These are phyloP conservation scores for Yueomyces sinensis DNA, from an alignment of 805 yeast genomes.

Conservation along the genomic window DNA sequence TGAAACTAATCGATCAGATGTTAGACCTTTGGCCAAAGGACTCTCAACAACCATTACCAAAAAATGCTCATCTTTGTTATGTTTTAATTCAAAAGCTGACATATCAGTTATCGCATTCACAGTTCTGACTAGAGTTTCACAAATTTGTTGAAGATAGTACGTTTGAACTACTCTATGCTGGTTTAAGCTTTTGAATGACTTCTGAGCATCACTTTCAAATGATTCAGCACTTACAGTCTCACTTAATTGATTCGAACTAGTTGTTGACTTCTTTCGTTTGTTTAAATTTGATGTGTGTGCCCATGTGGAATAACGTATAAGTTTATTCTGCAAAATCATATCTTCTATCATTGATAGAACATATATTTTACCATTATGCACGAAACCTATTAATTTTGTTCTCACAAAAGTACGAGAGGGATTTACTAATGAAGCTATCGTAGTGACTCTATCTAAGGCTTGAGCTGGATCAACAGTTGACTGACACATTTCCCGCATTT, in stretches of 20 bases:
- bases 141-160: slow-evolving; percentile 78
- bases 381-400: slow-evolving; percentile 84
- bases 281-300: slow-evolving; percentile 23
- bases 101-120: slow-evolving; percentile 79
- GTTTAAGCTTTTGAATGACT: not conserved
- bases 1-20: not conserved
- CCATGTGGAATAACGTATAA: slow-evolving; percentile 23
- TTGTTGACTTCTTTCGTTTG: slow-evolving; percentile 5
- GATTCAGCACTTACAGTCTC: not conserved
- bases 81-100: slow-evolving; percentile 62
- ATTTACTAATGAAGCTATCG: slow-evolving; percentile 19
- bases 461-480: not conserved
- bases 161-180: slow-evolving; percentile 20
- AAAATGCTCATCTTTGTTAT: slow-evolving; percentile 47
- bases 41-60: slow-evolving; percentile 83
- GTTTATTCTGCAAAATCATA: slow-evolving; percentile 53
- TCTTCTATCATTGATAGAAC: slow-evolving; percentile 88
- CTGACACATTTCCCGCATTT: slow-evolving; percentile 10
- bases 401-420: slow-evolving; percentile 42
- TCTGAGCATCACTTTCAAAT: not conserved
- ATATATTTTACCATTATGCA: slow-evolving; percentile 75
- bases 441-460: slow-evolving; percentile 15
- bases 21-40: slow-evolving; percentile 26
- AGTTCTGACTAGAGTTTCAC: slow-evolving; percentile 69
- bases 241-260: not conserved